Base-by-base conservation (phyloP, 495 filamentous ascomycete genomes). In the Chlorociboria aeruginascens region DNA sequence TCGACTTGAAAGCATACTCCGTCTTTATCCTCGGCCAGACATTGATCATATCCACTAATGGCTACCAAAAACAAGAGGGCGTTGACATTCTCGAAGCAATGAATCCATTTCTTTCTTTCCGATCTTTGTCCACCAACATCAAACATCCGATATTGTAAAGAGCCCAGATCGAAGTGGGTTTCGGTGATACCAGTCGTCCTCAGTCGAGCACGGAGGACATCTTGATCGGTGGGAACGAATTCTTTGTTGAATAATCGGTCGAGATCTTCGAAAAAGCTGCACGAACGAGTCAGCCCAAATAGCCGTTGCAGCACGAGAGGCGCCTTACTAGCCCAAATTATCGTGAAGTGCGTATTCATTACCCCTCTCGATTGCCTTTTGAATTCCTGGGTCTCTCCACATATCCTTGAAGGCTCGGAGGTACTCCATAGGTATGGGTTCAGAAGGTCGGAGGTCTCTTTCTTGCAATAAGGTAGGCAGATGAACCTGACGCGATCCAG, bases 101-200 rank as follows among this genome's bases (percentile, higher is more conserved):
- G 92, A 54, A 98, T 96, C 92, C 92, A 98, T 67, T 98, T 98
- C 76, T 98, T 98, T 44, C 92, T 83, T 57, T 98, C 92, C 17
- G 93, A 97, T 55, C 92, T 73, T 65, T 98, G 92, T 44, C 92
- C 92, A 57, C 92, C 92, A 49, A 98, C 92, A 59, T 98, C 92
- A 69, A 97, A 96, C 92, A 98, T 98, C 43, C 89, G 81, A 65
- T 96, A 98, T 54, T 90, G 96, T 63, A 97, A 78, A 53, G 89
- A 79, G 28, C 90, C 89, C 17, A 97, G 74, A 63, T 95, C 89
- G 66, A 98, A 98, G 50, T 93, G 71, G 0, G 92, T 96, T 65
- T 98, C 92, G 33, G 89, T 98, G 52, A 98, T 98, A 58, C 92
- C 92, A 7, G 92, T 97, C 13, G 90, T 97, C 55, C 89, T 78